Percentiles rank a stretch among this genome's conserved stretches.
Evolutionary conservation across 1,284 basidiomycete species (phyloP).

Genomic region (Malassezia brasiliensis): DNA sequence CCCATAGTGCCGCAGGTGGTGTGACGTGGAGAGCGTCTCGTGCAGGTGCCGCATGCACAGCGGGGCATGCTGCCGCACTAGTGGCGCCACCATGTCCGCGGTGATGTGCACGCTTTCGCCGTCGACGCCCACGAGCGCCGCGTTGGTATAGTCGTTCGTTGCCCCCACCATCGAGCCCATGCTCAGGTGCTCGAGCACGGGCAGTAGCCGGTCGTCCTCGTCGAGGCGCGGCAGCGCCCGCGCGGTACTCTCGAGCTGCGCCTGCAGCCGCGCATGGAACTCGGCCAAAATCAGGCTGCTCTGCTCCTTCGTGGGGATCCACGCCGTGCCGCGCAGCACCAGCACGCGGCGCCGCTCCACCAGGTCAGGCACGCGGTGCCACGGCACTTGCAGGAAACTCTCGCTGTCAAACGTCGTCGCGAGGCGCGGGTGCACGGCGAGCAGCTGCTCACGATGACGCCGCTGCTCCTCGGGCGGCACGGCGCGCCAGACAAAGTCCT

Average conservation of each 20-base stretch:
- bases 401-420: conserved; percentile 52
- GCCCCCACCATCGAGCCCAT: conserved; percentile 88
- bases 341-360: conserved; percentile 76
- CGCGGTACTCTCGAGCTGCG: conserved; percentile 78
- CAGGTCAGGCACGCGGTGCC: conserved; percentile 88
- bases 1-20: conserved; percentile 85
- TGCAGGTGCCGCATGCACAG: conserved; percentile 91
- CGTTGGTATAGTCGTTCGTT: conserved; percentile 63
- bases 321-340: conserved; percentile 74
- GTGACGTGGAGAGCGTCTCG: conserved; percentile 64
- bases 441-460: conserved; percentile 54
- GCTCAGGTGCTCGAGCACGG: conserved; percentile 83
- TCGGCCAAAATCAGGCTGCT: conserved; percentile 81
- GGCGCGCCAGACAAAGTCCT: conserved; percentile 68
- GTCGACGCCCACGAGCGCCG: conserved; percentile 49
- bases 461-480: conserved; percentile 60
- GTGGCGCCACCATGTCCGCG: conserved; percentile 84
- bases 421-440: conserved; percentile 35
- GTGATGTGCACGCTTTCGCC: conserved; percentile 59
- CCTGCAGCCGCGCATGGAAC: conserved; percentile 67
- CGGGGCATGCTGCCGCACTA: conserved; percentile 82
- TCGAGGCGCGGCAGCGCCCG: conserved; percentile 84
- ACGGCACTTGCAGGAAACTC: conserved; percentile 65
- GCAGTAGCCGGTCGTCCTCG: conserved; percentile 83
- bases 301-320: conserved; percentile 71